phyloP scores from a whole-genome alignment of 495 filamentous ascomycete genomes.

The Bryoglossum gracile region DNA sequence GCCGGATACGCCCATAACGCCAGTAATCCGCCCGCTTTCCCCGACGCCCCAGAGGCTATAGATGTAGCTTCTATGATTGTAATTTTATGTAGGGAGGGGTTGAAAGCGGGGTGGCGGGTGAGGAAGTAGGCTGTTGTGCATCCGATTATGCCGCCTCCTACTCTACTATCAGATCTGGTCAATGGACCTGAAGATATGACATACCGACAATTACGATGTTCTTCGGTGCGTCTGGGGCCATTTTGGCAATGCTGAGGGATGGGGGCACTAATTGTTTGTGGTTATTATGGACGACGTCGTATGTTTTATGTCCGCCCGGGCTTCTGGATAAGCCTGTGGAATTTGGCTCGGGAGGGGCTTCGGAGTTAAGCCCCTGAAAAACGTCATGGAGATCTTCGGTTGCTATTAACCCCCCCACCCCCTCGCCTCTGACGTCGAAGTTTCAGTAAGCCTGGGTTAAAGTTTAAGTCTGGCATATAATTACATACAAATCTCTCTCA shows the following conservation, averaged over 20 bases:
- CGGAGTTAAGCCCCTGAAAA: no score
- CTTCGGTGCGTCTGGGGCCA: slow-evolving; percentile 32
- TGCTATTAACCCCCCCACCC: no score
- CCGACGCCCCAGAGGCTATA: slow-evolving; percentile 86
- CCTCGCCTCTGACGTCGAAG: no score
- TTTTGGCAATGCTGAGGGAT: neutral
- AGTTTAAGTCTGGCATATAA: no score
- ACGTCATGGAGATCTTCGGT: no score
- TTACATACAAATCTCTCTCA: no score
- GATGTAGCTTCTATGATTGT: slow-evolving; percentile 84
- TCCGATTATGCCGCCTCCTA: slow-evolving; percentile 93
- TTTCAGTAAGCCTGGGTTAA: no score
- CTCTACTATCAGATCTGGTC: neutral
- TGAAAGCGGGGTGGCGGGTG: slow-evolving; percentile 78
- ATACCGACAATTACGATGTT: slow-evolving; percentile 66
- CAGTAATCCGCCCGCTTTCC: slow-evolving; percentile 89
- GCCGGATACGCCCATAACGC: slow-evolving; percentile 89
- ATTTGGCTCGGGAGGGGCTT: no score
- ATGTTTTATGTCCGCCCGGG: no score
- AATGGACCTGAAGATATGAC: slow-evolving; percentile 20
- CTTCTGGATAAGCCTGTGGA: no score
- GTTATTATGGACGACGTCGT: no score
- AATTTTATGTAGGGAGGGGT: slow-evolving; percentile 66
- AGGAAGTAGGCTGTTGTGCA: slow-evolving; percentile 91
- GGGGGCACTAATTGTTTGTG: no score